Evolutionary conservation across 306 rosid genomes (phyloP).

Genomic region (Quercus suber): DNA sequence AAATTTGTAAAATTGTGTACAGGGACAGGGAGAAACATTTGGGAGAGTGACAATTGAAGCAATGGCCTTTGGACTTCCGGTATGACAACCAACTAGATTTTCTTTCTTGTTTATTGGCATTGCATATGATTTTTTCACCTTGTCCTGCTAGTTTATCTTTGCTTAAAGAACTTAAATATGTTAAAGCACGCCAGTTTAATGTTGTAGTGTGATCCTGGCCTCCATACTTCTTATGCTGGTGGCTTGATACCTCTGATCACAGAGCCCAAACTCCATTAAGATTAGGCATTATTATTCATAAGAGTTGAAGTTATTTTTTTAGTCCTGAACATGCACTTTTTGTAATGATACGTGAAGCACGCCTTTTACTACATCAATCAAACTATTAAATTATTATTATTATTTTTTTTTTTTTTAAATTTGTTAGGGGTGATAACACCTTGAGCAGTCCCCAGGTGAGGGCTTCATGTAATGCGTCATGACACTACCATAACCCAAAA

Average conservation of each 20-base stretch:
- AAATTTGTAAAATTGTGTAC: slow-evolving; percentile 28
- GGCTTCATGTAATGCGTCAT: too few relatives aligned
- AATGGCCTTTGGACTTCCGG: slow-evolving; percentile 97
- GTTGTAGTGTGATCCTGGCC: background rate
- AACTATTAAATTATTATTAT: background rate
- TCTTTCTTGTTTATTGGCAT: background rate
- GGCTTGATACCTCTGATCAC: background rate
- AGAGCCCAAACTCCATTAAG: background rate
- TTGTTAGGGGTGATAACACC: background rate
- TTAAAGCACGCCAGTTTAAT: background rate
- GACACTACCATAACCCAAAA: too few relatives aligned
- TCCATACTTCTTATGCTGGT: background rate
- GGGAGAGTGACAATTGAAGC: slow-evolving; percentile 96
- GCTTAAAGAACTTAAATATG: background rate
- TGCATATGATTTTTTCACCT: background rate
- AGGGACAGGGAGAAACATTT: slow-evolving; percentile 95
- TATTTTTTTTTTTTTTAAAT: too few relatives aligned
- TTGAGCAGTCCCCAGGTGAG: too few relatives aligned
- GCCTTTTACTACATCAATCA: background rate
- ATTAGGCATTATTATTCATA: background rate
- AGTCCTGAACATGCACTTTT: background rate
- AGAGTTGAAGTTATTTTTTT: background rate
- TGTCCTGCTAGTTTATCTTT: background rate
- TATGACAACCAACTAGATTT: slow-evolving; percentile 35
- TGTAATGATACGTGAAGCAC: background rate